Evolutionary conservation across 768 basidiomycete species (phyloP), one percentile per base, ranked within the genome.

Genomic region (Xerocomus spinulosus): DNA sequence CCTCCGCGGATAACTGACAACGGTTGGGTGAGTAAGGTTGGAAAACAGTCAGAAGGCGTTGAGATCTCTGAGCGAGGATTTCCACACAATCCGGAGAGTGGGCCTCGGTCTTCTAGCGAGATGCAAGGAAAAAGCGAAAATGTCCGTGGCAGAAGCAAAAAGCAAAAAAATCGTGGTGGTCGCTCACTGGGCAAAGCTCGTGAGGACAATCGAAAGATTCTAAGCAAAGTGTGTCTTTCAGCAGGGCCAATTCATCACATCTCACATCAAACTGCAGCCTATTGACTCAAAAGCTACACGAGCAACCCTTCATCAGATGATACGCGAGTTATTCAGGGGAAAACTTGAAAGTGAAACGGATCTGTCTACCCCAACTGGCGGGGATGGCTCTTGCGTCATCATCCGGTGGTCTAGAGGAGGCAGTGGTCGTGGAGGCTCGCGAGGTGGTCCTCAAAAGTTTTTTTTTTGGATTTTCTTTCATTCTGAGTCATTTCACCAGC

Each of bases 331-430:
- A 15, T 97, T 98, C 65, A 72, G 64, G 3, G 91, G 92, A 24
- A 88, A 87, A 57, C 76, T 98, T 43, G 87, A 94, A 44, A 89
- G 82, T 24, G 86, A 91, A 61, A 87, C 89, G 2, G 85, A 87
- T 53, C 68, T 70, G 17, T 72, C 73, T 34, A 52, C 65, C 12
- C 61, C 73, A 32, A 66, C 74, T 32, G 66, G 71, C 12, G 87
- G 83, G 25, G 82, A 82, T 39, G 88, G 88, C n/a, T 80, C 82
- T 28, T 74, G 82, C 28, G 84, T 96, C 53, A 74, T 77, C 15
- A 83, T 97, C 53, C 88, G 82, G 59, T 97, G 90, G 89, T 74
- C 77, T 18, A 76, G 70, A 52, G 64, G 69, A 46, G 77, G 78
- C 0, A 68, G 73, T 33, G 71, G 77, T 23, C 71, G 79, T 3